Evolutionary conservation across 1,139 yeast genomes (phyloP), one percentile per base, ranked within the genome.

Genomic region (Petasospora rhodanensis): DNA sequence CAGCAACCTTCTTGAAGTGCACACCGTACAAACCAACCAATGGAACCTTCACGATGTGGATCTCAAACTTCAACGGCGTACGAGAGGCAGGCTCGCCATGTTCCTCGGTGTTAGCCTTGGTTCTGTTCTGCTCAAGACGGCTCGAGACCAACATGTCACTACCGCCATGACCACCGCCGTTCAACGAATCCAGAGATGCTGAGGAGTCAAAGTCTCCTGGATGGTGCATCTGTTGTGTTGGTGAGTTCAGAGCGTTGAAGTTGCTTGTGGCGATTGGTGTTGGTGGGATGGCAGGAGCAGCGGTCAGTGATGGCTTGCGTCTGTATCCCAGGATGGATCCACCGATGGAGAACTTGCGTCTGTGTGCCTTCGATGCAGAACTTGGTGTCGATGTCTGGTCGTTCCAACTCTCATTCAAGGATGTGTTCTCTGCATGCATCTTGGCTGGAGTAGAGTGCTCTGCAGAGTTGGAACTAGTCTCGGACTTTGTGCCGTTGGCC

Each of bases 11-110:
- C 67, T 89, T 91, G 64, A 91, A 87, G 58, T 89, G 96, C 34
- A 91, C 91, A 58, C 97, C 98, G 46, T 84, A 87, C 42, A 91
- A 68, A 10, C 94, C 87, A 38, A 89, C 83, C 46, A 91, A 68
- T 28, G 96, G 95, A 34, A 91, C 95, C 56, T 86, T 86, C 29
- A 89, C 97, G 46, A 91, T 79, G 58, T 84, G 89, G 42, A 91
- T 84, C 55, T 91, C 97, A 59, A 91, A 91, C 51, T 82, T 80
- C 52, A 91, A 36, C 16, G 55, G 55, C 2, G 54, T 41, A 30
- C 55, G 52, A 10, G 45, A 40, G 10, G 42, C 35, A 23, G 7
- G 7, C 16, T 21, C 29, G 5, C 22, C 40, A 12, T 33, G 34
- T 13, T 17, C 24, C 6, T 19, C 27, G 12, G 32, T 18, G 3